Evolutionary conservation across 1,139 yeast species (phyloP), one percentile per base, ranked within the genome.

Genomic region (Blastobotrys illinoisensis): DNA sequence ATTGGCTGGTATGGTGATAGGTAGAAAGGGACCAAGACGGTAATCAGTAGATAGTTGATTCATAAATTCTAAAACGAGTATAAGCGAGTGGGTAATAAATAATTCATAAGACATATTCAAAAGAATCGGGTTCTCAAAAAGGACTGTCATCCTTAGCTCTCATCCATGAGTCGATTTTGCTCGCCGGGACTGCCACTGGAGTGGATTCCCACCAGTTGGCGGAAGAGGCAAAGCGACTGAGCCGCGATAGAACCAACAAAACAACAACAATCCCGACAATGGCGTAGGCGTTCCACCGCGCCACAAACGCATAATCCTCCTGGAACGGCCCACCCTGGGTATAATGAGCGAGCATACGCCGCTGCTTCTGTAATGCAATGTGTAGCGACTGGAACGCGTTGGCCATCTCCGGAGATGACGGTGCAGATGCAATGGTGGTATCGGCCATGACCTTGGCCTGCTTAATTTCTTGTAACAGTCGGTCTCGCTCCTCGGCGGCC

Each of bases 371-470:
- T 18, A 43, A 44, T 11, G 48, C 51, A 20, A 48, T 11, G 16
- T 48, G 45, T 13, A 47, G 48, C 24, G 40, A 18, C 40, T 52
- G 54, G 6, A 47, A 26, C 3, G 20, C 16, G 20, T 52, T 52
- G 14, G 46, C n/a, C 5, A 26, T 40, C 9, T 47, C 48, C 9
- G n/a, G 21, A 18, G 47, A 20, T n/a, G 48, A 9, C 24, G 45
- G 26, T 13, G 46, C 26, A 13, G 24, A 23, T 23, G 23, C 46
- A 3, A 32, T 32, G 40, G 16, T 32, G 7, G 40, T 32, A n/a
- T 32, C 40, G 40, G 40, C 40, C 40, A 32, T 44, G 5, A 24
- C 26, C 23, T 24, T 16, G n/a, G 21, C 16, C 28, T 36, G 26
- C 21, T 44, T 24, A 24, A 21, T 14, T 16, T 52, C 48, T 5